Evolutionary conservation across 306 rosid species (phyloP).

Genomic region (Citrullus amarus): DNA sequence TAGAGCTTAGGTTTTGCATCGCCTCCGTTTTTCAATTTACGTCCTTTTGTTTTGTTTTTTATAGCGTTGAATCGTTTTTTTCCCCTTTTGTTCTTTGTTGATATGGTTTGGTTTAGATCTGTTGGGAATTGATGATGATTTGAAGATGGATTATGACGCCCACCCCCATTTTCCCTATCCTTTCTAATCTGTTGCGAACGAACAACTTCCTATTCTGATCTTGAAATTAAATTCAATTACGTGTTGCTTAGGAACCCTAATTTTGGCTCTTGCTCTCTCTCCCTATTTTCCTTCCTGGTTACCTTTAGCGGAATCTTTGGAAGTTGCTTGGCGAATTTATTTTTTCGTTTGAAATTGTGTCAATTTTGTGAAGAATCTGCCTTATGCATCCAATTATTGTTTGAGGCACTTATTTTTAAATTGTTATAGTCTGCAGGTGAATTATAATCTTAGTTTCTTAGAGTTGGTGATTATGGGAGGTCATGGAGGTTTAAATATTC

Average conservation of each 20-base stretch:
- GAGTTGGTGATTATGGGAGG: slow-evolving; percentile 51
- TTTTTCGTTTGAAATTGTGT: not conserved
- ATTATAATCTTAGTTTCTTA: not conserved
- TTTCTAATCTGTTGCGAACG: slow-evolving; percentile 8
- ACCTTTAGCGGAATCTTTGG: not conserved
- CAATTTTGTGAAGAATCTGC: not conserved
- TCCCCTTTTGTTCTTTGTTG: not conserved
- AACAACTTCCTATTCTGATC: not conserved
- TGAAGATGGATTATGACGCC: slow-evolving; percentile 73
- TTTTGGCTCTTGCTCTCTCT: not conserved
- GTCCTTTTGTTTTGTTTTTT: not conserved
- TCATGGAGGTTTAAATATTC: slow-evolving; percentile 85
- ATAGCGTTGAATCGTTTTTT: no score
- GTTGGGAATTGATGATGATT: slow-evolving; percentile 74
- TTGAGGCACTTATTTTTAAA: not conserved
- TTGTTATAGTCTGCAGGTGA: slow-evolving; percentile 7
- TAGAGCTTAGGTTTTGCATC: slow-evolving; percentile 46
- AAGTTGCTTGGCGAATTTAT: not conserved
- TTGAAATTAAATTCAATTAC: not conserved
- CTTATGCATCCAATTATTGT: not conserved
- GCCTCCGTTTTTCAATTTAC: not conserved
- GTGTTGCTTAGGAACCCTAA: not conserved
- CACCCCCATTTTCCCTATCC: slow-evolving; percentile 86
- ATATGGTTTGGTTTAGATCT: slow-evolving; percentile 39
- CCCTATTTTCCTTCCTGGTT: not conserved